A percentile compares a stretch with the other conserved stretches of the same genome.
Conservation (phyloP, 2,329 filamentous ascomycete species). For the Claviceps sp. region DNA sequence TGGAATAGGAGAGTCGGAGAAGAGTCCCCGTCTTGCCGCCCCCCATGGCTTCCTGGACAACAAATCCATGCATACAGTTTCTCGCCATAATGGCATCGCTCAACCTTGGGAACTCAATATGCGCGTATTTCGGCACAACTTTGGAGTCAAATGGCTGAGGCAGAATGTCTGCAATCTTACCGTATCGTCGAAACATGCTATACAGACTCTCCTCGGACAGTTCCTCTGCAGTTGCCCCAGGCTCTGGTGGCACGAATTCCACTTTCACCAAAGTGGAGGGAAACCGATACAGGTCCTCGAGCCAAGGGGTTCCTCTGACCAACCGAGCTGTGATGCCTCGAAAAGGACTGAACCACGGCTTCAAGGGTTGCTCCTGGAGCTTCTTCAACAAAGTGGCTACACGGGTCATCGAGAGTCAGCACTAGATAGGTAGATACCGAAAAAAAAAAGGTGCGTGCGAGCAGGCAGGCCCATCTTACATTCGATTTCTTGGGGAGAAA, state of each 20-base stretch:
- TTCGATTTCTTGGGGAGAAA: slow-evolving; percentile 29
- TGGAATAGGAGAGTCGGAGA: slow-evolving; percentile 73
- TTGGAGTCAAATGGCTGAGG: slow-evolving; percentile 80
- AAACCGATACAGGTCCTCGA: slow-evolving; percentile 79
- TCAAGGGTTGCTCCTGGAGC: slow-evolving; percentile 57
- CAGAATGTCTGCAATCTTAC: slow-evolving; percentile 76
- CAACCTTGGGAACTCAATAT: slow-evolving; percentile 60
- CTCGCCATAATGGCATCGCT: slow-evolving; percentile 75
- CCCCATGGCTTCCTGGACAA: slow-evolving; percentile 53
- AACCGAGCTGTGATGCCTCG: slow-evolving; percentile 54
- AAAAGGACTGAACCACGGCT: slow-evolving; percentile 85
- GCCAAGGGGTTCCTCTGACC: slow-evolving; percentile 79
- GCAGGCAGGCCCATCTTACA: slow-evolving; percentile 14
- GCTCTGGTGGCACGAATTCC: slow-evolving; percentile 65
- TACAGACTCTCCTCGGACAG: slow-evolving; percentile 80
- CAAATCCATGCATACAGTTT: slow-evolving; percentile 81
- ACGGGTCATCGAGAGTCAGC: background rate
- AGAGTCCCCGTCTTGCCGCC: slow-evolving; percentile 65
- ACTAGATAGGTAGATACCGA: background rate
- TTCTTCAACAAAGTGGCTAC: slow-evolving; percentile 42
- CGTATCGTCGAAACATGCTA: slow-evolving; percentile 76
- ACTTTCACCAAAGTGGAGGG: slow-evolving; percentile 65
- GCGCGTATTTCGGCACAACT: slow-evolving; percentile 64
- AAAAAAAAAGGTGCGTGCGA: background rate
- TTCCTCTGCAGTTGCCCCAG: slow-evolving; percentile 61